Percentiles rank a stretch among this genome's conserved stretches.
phyloP scores from a whole-genome alignment of 2,329 filamentous ascomycete genomes.

The Beauveria bassiana region DNA sequence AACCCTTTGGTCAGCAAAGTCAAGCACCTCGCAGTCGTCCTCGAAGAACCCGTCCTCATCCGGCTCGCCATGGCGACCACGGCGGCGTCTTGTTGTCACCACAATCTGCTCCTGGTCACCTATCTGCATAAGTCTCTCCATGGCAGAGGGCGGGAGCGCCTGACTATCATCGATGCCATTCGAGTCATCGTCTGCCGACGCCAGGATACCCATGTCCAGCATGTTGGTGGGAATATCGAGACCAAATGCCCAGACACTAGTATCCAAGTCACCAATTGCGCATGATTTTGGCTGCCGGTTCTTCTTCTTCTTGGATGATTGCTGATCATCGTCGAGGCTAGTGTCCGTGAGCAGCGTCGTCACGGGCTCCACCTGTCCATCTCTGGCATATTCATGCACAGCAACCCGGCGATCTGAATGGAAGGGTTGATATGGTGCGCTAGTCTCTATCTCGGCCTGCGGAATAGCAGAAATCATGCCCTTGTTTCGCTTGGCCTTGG shows the following conservation, averaged over 20 bases:
- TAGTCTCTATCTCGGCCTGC: conserved; percentile 87
- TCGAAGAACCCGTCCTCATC: conserved; percentile 80
- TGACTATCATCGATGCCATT: conserved; percentile 46
- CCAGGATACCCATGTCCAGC: conserved; percentile 43
- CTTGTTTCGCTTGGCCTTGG: conserved; percentile 29
- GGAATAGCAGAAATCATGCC: conserved; percentile 57
- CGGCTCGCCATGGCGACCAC: conserved; percentile 37
- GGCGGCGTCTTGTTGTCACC: conserved; percentile 66
- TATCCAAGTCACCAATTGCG: conserved; percentile 6
- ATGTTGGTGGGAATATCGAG: conserved; percentile 42
- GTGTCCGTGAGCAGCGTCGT: conserved; percentile 34
- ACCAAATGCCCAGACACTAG: conserved; percentile 51
- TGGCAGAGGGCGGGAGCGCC: conserved; percentile 54
- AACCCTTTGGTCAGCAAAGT: conserved; percentile 70
- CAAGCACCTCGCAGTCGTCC: conserved; percentile 84
- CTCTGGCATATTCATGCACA: conserved; percentile 56
- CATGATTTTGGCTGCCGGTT: conserved; percentile 20
- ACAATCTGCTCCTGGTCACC: conserved; percentile 69
- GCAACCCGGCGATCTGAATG: conserved; percentile 81
- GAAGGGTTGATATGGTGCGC: conserved; percentile 91
- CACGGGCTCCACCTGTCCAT: conserved; percentile 27
- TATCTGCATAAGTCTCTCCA: conserved; percentile 54
- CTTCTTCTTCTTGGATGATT: conserved; percentile 30
- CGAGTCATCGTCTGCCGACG: conserved; percentile 44
- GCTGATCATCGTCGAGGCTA: conserved; percentile 31